A percentile compares a stretch with the other conserved stretches of the same genome.
Evolutionary conservation across 345 rosid genomes (phyloP).

Genomic region (Punica granatum): DNA sequence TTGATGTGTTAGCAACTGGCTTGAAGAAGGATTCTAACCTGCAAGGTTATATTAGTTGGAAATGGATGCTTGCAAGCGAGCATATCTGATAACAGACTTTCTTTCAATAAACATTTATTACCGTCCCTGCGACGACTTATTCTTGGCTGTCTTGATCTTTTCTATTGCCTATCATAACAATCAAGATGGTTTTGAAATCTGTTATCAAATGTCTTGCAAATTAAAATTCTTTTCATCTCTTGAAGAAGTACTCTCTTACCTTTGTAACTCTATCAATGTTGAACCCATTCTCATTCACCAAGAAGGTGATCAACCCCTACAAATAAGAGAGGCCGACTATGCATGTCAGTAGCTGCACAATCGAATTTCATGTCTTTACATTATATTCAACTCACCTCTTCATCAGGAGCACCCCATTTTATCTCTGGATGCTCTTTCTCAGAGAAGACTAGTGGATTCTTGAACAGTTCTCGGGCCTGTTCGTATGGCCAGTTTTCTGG

Average conservation of each 20-base stretch:
- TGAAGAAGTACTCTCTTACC: conserved; percentile 27
- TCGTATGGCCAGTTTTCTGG: conserved; percentile 86
- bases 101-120: conserved; percentile 16
- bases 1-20: conserved; percentile 51
- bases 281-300: conserved; percentile 93
- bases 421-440: conserved; percentile 63
- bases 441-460: conserved; percentile 61
- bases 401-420: conserved; percentile 84
- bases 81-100: background rate
- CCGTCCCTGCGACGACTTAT: conserved; percentile 92
- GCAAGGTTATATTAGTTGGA: conserved; percentile 9
- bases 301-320: conserved; percentile 27
- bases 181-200: background rate
- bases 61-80: conserved; percentile 8
- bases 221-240: background rate
- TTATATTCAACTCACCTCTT: conserved; percentile 45
- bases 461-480: conserved; percentile 71
- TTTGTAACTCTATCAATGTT: conserved; percentile 73
- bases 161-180: conserved; percentile 53
- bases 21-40: conserved; percentile 78
- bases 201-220: background rate
- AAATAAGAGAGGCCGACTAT: background rate
- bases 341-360: background rate
- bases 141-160: conserved; percentile 85
- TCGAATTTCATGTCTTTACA: background rate